Evolutionary conservation across 305 asterid species (phyloP), one percentile per base, ranked within the genome.

Genomic region (Fraxinus angustifolia): DNA sequence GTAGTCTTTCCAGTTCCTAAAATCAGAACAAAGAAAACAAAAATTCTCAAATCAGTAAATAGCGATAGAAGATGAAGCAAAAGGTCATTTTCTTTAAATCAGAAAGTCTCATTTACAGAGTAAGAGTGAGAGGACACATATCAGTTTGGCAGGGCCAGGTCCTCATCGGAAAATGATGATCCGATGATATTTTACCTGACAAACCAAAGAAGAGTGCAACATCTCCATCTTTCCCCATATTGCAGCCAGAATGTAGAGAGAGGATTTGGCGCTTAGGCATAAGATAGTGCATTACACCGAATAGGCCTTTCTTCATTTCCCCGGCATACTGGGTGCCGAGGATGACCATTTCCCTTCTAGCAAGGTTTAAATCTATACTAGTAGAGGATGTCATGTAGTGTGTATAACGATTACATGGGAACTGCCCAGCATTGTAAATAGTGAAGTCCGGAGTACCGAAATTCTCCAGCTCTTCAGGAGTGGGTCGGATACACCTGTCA

Each of bases 291-390:
- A 96, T 96, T 33, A 96, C 85, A 82, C 99, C 85, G 91, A 96
- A 96, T 4, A 96, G 91, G 80, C 99, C 99, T 87, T 96, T 94
- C 97, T 96, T 96, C 99, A 96, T 96, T 90, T 96, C 99, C 90
- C 99, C 99, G 80, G 99, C 99, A 76, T 96, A 96, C 79, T 94
- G 99, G 50, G 99, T 96, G 89, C 99, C 98, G 80, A 96, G 98
- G 90, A 96, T 96, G 89, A 96, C 97, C 99, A 96, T 96, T 91
- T 96, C 99, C 84, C 90, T 87, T 85, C 98, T 93, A 80, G 82
- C 91, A 76, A 96, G 96, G 86, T 92, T 91, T 86, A 96, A 70
- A 87, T 96, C 99, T 89, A 94, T 89, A 97, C 99, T 96, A 86
- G 99, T 96, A 40, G 98, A 94, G 71, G 98, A 94, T 82, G 99